Conservation (phyloP, 2,329 filamentous ascomycete genomes). For the Fusarium sp. region DNA sequence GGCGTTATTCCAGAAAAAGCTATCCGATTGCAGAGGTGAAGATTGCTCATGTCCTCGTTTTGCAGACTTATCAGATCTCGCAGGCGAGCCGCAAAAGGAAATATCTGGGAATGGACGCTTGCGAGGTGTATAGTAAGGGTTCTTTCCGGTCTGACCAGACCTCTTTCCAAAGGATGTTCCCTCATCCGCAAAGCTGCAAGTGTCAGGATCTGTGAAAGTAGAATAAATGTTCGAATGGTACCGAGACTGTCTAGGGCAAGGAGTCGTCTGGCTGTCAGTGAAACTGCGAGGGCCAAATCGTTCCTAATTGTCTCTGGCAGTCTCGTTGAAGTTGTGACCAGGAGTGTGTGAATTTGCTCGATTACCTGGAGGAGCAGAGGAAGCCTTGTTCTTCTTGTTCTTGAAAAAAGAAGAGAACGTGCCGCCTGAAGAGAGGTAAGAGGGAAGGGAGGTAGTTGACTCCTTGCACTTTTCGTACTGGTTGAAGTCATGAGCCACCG, state of each 20-base stretch:
- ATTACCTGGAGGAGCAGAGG: neutral
- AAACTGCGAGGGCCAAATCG: slow-evolving; percentile 35
- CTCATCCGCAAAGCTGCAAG: slow-evolving; percentile 10
- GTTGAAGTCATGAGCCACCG: neutral
- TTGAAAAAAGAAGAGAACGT: slow-evolving; percentile 40
- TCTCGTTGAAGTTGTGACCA: slow-evolving; percentile 31
- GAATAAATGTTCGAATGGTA: slow-evolving; percentile 16
- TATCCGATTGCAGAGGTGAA: slow-evolving; percentile 14
- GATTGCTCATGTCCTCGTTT: slow-evolving; percentile 3
- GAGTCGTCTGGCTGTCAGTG: slow-evolving; percentile 20
- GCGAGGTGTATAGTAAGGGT: slow-evolving; percentile 49
- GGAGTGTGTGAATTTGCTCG: slow-evolving; percentile 9
- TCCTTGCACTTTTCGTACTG: slow-evolving; percentile 12
- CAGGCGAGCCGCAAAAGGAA: slow-evolving; percentile 12
- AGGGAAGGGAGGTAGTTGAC: slow-evolving; percentile 25
- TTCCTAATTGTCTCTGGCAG: slow-evolving; percentile 42
- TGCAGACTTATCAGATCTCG: slow-evolving; percentile 15
- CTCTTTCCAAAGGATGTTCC: slow-evolving; percentile 17
- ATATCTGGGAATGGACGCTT: slow-evolving; percentile 27
- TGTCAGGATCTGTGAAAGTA: slow-evolving; percentile 27
- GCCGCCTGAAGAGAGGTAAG: slow-evolving; percentile 26
- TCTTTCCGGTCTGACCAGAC: slow-evolving; percentile 35
- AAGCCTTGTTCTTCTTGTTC: slow-evolving; percentile 23
- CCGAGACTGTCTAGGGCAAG: slow-evolving; percentile 21
- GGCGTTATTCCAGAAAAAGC: slow-evolving; percentile 31